Conservation (phyloP, 2,329 filamentous ascomycete species). For the Sporothrix globosa region DNA sequence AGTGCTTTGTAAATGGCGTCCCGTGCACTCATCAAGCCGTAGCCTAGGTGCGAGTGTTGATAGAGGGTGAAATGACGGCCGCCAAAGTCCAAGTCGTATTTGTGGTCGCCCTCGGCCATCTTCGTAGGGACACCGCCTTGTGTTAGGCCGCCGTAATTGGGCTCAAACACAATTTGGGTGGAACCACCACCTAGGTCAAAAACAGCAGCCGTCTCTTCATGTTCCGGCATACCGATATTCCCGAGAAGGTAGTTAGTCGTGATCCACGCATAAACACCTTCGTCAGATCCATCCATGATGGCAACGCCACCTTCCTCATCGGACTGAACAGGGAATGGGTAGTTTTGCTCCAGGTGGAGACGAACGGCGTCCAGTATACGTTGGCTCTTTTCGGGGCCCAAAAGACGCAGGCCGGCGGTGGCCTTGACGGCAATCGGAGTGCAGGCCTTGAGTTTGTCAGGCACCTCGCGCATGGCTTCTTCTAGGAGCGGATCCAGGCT, state of each 20-base stretch:
- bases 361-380: constrained; percentile 87
- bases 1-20: constrained; percentile 79
- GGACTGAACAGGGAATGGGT: constrained; percentile 92
- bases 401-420: constrained; percentile 86
- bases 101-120: constrained; percentile 89
- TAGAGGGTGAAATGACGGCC: constrained; percentile 91
- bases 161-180: constrained; percentile 98
- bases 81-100: constrained; percentile 85
- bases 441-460: constrained; percentile 87
- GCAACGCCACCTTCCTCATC: constrained; percentile 83
- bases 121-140: constrained; percentile 82
- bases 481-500: constrained; percentile 88
- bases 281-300: constrained; percentile 96
- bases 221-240: constrained; percentile 92
- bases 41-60: constrained; percentile 97
- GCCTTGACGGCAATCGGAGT: constrained; percentile 97
- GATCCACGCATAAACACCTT: constrained; percentile 99
- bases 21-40: constrained; percentile 93
- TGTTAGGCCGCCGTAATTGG: constrained; percentile 76
- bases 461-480: constrained; percentile 80
- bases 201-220: constrained; percentile 86
- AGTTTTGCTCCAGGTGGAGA: constrained; percentile 78
- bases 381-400: constrained; percentile 78
- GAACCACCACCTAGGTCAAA: constrained; percentile 97
- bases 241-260: constrained; percentile 98